phyloP scores from a whole-genome alignment of 345 rosid genomes.

The Kernera saxatilis region DNA sequence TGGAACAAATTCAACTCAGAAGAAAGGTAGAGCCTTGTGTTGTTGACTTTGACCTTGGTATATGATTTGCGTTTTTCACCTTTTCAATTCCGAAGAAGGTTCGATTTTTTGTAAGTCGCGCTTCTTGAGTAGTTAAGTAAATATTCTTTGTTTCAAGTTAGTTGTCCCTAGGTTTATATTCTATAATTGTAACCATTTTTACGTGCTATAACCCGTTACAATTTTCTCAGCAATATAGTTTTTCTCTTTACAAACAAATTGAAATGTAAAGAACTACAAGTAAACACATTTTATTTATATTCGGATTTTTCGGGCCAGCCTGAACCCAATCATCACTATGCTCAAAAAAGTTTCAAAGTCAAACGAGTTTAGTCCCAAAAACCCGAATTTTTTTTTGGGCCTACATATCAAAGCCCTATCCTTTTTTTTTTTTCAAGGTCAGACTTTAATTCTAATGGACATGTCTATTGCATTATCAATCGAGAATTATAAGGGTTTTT shows the following conservation, averaged over 20 bases:
- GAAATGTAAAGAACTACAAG: too few species aligned
- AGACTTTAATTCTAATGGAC: too few species aligned
- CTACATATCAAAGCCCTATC: too few species aligned
- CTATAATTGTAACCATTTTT: not conserved
- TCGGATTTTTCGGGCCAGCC: too few species aligned
- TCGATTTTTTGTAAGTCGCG: slow-evolving; percentile 1
- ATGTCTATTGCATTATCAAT: too few species aligned
- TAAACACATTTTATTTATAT: too few species aligned
- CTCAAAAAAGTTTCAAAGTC: too few species aligned
- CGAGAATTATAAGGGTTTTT: too few species aligned
- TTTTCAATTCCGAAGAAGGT: not conserved
- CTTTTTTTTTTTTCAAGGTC: too few species aligned
- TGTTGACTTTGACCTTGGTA: slow-evolving; percentile 2
- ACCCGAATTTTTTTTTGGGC: too few species aligned
- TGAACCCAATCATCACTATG: too few species aligned
- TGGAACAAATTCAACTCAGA: slow-evolving; percentile 94
- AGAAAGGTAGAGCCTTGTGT: slow-evolving; percentile 52
- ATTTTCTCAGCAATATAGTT: not conserved
- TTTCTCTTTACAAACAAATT: not conserved
- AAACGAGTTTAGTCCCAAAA: too few species aligned
- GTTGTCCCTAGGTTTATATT: not conserved
- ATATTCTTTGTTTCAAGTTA: not conserved
- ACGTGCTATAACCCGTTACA: not conserved
- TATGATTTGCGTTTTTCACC: not conserved
- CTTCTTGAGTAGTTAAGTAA: not conserved